phyloP scores from a whole-genome alignment of 1,139 yeast species.

The Yamadazyma dendronema region DNA sequence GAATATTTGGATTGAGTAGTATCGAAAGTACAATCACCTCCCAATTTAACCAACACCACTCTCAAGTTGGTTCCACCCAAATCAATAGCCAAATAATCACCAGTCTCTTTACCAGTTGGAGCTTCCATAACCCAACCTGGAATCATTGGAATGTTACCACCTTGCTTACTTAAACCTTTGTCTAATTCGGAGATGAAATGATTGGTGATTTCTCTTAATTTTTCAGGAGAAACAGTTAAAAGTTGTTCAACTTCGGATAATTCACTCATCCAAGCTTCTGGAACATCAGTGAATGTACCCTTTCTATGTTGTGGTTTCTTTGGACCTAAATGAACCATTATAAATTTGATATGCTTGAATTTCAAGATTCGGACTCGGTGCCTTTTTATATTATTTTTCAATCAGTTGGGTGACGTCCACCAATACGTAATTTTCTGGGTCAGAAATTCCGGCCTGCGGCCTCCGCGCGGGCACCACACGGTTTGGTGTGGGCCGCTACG shows the following conservation, averaged over 20 bases:
- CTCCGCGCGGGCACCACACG: constrained; percentile 2
- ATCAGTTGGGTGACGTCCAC: constrained; percentile 7
- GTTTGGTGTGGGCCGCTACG: no score
- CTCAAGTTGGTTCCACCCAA: constrained; percentile 94
- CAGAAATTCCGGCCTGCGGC: neutral
- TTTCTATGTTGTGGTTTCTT: constrained; percentile 80
- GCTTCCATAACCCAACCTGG: constrained; percentile 94
- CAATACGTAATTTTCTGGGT: neutral
- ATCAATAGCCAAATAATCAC: constrained; percentile 89
- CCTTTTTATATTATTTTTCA: constrained; percentile 3
- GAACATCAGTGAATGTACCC: constrained; percentile 76
- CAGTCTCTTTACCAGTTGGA: constrained; percentile 90
- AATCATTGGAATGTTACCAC: constrained; percentile 93
- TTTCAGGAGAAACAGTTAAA: constrained; percentile 61
- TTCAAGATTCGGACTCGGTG: neutral
- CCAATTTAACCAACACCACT: constrained; percentile 79
- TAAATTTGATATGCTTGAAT: constrained; percentile 3
- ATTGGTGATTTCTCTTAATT: constrained; percentile 61
- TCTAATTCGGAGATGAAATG: constrained; percentile 67
- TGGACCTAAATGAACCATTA: constrained; percentile 84
- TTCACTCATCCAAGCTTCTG: constrained; percentile 60
- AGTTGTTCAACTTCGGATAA: constrained; percentile 58
- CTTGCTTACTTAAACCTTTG: constrained; percentile 71
- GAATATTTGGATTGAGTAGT: constrained; percentile 80
- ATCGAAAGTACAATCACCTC: constrained; percentile 77